Conservation (phyloP, 192 early-diverging fungal genomes). For the Gonapodya sp. region DNA sequence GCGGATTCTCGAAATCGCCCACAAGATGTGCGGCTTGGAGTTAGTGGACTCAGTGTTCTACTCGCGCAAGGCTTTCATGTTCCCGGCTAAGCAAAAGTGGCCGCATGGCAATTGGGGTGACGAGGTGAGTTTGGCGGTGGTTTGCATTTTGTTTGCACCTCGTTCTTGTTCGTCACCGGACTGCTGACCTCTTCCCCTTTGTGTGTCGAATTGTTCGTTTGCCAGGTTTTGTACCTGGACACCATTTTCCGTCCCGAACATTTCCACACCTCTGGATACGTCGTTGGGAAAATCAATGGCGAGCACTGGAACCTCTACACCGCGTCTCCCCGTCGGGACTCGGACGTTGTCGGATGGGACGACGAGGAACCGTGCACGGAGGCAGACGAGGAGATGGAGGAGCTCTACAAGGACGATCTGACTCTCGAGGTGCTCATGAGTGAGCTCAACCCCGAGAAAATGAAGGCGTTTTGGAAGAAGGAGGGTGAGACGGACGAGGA, state of each 20-base stretch:
- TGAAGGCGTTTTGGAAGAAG: slow-evolving; percentile 65
- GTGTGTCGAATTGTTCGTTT: background rate
- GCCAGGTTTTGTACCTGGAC: slow-evolving; percentile 38
- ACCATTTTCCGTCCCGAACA: slow-evolving; percentile 27
- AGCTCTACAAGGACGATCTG: slow-evolving; percentile 58
- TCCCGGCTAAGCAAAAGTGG: slow-evolving; percentile 78
- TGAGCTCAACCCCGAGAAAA: slow-evolving; percentile 65
- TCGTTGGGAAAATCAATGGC: slow-evolving; percentile 84
- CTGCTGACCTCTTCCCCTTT: too few species aligned
- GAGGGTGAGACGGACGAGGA: slow-evolving; percentile 15
- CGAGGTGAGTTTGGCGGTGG: slow-evolving; percentile 57
- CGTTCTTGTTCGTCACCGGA: background rate
- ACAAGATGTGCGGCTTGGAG: slow-evolving; percentile 45
- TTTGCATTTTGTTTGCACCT: slow-evolving; percentile 3
- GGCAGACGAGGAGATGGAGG: slow-evolving; percentile 10
- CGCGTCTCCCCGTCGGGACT: slow-evolving; percentile 52
- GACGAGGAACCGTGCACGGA: background rate
- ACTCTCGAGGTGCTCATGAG: slow-evolving; percentile 98
- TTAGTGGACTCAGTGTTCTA: slow-evolving; percentile 82
- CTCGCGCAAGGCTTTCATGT: slow-evolving; percentile 94
- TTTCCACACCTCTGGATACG: slow-evolving; percentile 65
- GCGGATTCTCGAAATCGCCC: slow-evolving; percentile 73
- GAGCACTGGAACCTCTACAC: slow-evolving; percentile 97
- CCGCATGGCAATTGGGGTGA: slow-evolving; percentile 87
- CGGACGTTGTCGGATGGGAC: slow-evolving; percentile 27